Percentiles rank a stretch among this genome's conserved stretches.
These are phyloP conservation scores for Candida bentonensis DNA, from an alignment of 805 yeast genomes.

Conservation along the genomic window DNA sequence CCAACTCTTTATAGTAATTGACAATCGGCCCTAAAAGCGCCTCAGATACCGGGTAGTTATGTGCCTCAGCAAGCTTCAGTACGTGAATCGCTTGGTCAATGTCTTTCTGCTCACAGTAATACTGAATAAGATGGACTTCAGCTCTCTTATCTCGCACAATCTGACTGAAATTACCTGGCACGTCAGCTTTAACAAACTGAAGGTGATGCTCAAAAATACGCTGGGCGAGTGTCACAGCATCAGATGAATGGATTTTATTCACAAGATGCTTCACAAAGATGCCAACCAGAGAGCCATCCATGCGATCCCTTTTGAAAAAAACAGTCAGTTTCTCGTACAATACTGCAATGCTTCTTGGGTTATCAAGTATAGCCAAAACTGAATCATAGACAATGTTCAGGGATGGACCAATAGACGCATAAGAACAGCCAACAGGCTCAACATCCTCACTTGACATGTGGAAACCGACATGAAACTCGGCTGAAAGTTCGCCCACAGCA, in stretches of 20 bases:
- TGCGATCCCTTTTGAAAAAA: background rate
- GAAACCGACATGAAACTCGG: background rate
- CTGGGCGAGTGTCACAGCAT: slow-evolving; percentile 5
- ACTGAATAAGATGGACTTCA: background rate
- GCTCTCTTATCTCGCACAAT: background rate
- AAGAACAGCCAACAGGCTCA: background rate
- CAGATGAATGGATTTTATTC: slow-evolving; percentile 4
- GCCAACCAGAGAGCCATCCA: slow-evolving; percentile 5
- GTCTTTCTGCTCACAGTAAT: slow-evolving; percentile 2
- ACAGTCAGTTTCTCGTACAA: slow-evolving; percentile 4
- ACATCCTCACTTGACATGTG: background rate
- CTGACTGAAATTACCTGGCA: background rate
- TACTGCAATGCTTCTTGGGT: background rate
- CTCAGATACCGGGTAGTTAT: slow-evolving; percentile 3
- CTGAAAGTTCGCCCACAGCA: background rate
- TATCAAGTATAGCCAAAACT: slow-evolving; percentile 3
- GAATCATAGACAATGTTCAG: slow-evolving; percentile 8
- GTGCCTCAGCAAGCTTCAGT: slow-evolving; percentile 3
- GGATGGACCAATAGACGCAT: background rate
- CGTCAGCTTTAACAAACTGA: slow-evolving; percentile 2
- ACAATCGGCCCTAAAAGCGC: slow-evolving; percentile 7
- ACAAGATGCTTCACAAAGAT: slow-evolving; percentile 7
- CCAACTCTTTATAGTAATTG: background rate
- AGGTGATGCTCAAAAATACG: slow-evolving; percentile 5
- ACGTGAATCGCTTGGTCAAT: slow-evolving; percentile 6